These are phyloP conservation scores for Lepidium aucheri DNA, from an alignment of 345 rosid species.

Conservation along the genomic window DNA sequence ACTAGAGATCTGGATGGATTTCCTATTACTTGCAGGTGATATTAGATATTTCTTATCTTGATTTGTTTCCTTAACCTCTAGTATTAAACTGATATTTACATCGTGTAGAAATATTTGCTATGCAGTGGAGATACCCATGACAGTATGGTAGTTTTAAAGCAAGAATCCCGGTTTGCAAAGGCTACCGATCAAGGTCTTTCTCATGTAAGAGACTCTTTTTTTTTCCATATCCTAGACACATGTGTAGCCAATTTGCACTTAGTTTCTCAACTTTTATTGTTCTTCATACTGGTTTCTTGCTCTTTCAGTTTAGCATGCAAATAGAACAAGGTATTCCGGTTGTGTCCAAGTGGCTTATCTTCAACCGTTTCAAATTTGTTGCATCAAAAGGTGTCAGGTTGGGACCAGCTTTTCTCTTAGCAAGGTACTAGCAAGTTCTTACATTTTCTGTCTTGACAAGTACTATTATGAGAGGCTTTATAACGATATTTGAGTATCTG, in stretches of 20 bases:
- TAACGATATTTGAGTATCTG: not conserved
- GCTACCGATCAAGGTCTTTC: conserved; percentile 74
- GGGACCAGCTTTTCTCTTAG: conserved; percentile 80
- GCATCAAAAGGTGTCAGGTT: conserved; percentile 81
- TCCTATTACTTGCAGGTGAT: conserved; percentile 87
- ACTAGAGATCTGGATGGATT: conserved; percentile 79
- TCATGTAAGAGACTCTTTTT: conserved; percentile 44
- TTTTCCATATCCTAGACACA: not conserved
- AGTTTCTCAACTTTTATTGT: not conserved
- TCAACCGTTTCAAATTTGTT: conserved; percentile 80
- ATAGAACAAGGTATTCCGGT: conserved; percentile 95
- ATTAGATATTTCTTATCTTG: conserved; percentile 3
- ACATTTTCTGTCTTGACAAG: not conserved
- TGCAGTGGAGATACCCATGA: conserved; percentile 77
- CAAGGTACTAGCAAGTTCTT: conserved; percentile 45
- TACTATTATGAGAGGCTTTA: not conserved
- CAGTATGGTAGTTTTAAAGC: conserved; percentile 89
- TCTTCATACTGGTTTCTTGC: conserved; percentile 15
- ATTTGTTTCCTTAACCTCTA: conserved; percentile 3
- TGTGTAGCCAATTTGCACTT: not conserved
- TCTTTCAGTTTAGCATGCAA: conserved; percentile 69
- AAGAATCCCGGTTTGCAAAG: conserved; percentile 79
- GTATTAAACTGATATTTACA: conserved; percentile 23
- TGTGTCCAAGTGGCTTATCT: conserved; percentile 83
- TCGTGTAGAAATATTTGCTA: conserved; percentile 21